Evolutionary conservation across 768 basidiomycete genomes (phyloP).

Genomic region (Naganishia friedmannii): DNA sequence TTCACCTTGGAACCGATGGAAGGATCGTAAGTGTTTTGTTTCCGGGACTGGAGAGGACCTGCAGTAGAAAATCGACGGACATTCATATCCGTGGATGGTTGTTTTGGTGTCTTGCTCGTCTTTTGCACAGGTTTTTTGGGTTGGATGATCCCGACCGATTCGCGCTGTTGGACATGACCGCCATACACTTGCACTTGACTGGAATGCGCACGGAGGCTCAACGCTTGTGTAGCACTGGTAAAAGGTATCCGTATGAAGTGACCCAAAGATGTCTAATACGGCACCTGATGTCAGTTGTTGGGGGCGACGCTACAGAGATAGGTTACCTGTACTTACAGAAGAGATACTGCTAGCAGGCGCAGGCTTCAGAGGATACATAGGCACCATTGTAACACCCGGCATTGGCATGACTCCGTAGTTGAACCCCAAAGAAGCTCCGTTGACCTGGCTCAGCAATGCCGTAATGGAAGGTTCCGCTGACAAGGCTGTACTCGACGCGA

Average conservation of each 20-base stretch:
- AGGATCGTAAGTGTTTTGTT: neutral
- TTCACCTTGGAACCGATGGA: neutral
- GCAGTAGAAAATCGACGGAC: slow-evolving; percentile 6
- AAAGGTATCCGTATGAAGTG: slow-evolving; percentile 4
- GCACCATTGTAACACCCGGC: neutral
- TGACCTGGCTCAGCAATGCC: neutral
- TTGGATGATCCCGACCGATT: neutral
- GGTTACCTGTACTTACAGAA: neutral
- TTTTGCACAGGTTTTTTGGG: neutral
- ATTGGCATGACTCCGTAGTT: slow-evolving; percentile 7
- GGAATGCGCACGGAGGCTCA: neutral
- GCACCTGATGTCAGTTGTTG: neutral
- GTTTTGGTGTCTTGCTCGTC: neutral
- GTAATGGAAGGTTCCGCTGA: neutral
- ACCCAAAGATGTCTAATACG: neutral
- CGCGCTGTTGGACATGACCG: neutral
- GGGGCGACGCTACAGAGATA: no score
- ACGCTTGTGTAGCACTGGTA: neutral
- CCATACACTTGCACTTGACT: neutral
- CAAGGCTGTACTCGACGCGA: neutral
- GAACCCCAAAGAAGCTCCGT: no score
- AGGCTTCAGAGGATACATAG: slow-evolving; percentile 2
- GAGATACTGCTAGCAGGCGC: neutral
- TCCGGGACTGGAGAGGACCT: neutral
- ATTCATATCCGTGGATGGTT: neutral